A percentile compares a stretch with the other conserved stretches of the same genome.
Evolutionary conservation across 345 rosid genomes (phyloP).

Genomic region (Draba incana): DNA sequence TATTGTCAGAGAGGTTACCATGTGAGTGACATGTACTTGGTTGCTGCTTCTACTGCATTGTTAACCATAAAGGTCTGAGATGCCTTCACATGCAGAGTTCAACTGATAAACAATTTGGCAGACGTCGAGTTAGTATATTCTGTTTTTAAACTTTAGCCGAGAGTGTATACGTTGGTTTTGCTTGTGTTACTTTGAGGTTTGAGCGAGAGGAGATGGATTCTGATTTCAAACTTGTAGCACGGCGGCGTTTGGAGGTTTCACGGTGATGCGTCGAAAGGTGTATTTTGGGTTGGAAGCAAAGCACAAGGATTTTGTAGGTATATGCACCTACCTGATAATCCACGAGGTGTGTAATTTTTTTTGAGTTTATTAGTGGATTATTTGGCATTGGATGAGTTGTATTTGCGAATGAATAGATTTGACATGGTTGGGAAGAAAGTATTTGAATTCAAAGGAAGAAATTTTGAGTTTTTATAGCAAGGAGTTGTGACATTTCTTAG

Average conservation of each 20-base stretch:
- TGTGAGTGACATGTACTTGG: conserved; percentile 54
- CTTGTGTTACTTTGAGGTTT: conserved; percentile 13
- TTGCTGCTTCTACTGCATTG: conserved; percentile 21
- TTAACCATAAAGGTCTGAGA: conserved; percentile 57
- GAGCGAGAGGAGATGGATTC: conserved; percentile 21
- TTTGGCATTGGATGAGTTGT: not conserved
- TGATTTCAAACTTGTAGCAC: conserved; percentile 14
- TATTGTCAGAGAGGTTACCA: conserved; percentile 81
- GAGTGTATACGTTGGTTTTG: not conserved
- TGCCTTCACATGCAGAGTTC: conserved; percentile 82
- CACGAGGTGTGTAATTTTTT: conserved; percentile 39
- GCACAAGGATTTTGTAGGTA: conserved; percentile 28
- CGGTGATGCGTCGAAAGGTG: conserved; percentile 25
- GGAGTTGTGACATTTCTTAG: not conserved
- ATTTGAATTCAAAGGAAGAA: not conserved
- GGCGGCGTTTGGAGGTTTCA: conserved; percentile 21
- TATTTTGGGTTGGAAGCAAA: conserved; percentile 34
- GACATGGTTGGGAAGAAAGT: not conserved
- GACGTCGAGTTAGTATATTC: conserved; percentile 75
- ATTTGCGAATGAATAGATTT: not conserved
- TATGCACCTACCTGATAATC: conserved; percentile 35
- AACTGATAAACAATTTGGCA: conserved; percentile 84
- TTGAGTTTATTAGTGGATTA: not conserved
- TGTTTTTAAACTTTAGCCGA: not conserved
- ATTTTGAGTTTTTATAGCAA: not conserved